These are phyloP conservation scores for Monilinia fructicola DNA, from an alignment of 2,329 filamentous ascomycete species.

Conservation along the genomic window DNA sequence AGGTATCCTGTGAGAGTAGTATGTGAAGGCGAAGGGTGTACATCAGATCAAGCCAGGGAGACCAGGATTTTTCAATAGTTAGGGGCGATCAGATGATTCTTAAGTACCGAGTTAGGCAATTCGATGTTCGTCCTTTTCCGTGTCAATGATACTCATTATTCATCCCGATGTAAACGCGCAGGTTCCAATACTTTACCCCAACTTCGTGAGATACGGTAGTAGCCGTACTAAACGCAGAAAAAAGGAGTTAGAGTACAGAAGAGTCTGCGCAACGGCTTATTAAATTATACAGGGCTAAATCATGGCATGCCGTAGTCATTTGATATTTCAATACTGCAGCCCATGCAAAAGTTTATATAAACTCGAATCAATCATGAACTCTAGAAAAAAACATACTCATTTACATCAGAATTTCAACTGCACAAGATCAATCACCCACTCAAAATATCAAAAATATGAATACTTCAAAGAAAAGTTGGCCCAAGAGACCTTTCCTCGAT, in stretches of 20 bases:
- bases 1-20: neutral
- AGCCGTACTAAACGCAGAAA: neutral
- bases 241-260: neutral
- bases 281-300: neutral
- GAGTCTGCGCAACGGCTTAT: neutral
- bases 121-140: neutral
- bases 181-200: neutral
- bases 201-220: neutral
- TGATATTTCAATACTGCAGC: neutral
- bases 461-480: neutral
- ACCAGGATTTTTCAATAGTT: neutral
- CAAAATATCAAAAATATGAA: neutral
- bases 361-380: neutral
- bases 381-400: neutral
- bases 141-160: neutral
- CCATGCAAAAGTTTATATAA: neutral
- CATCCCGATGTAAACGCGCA: neutral
- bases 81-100: neutral
- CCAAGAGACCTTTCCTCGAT: neutral
- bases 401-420: neutral
- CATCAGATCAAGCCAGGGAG: neutral
- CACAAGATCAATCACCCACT: neutral
- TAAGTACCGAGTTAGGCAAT: neutral
- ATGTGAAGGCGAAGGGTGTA: neutral
- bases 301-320: neutral